phyloP scores from a whole-genome alignment of 306 rosid genomes.

The Astragalus glycyphyllos region DNA sequence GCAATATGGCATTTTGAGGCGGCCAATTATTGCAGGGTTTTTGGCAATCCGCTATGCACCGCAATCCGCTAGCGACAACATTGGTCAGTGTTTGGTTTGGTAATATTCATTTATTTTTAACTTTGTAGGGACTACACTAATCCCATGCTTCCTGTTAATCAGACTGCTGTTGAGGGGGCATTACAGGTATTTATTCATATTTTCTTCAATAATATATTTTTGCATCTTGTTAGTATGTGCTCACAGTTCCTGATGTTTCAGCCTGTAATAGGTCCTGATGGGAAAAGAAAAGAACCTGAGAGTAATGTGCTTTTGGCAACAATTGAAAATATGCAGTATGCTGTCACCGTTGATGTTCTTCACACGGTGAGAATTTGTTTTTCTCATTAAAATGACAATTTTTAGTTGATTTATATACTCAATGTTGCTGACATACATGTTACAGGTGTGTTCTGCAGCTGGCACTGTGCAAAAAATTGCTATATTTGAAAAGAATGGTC shows the following conservation, averaged over 20 bases:
- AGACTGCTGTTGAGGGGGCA: slow-evolving; percentile 80
- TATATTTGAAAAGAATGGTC: slow-evolving; percentile 87
- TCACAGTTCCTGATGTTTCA: slow-evolving; percentile 53
- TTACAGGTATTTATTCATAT: slow-evolving; percentile 60
- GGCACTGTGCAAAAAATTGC: slow-evolving; percentile 85
- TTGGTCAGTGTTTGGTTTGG: neutral
- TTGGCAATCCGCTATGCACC: too few relatives aligned
- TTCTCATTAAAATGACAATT: neutral
- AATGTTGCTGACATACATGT: slow-evolving; percentile 20
- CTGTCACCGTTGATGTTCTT: slow-evolving; percentile 85
- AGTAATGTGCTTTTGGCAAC: slow-evolving; percentile 92
- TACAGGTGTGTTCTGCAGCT: slow-evolving; percentile 78
- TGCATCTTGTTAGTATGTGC: slow-evolving; percentile 25
- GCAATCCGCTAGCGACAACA: too few relatives aligned
- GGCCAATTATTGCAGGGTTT: too few relatives aligned
- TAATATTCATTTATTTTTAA: slow-evolving; percentile 33
- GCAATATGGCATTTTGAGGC: too few relatives aligned
- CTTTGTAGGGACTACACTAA: slow-evolving; percentile 85
- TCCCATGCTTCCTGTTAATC: slow-evolving; percentile 95
- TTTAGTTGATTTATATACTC: slow-evolving; percentile 33
- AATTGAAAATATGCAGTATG: slow-evolving; percentile 95
- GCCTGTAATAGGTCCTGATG: slow-evolving; percentile 84
- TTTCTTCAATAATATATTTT: slow-evolving; percentile 8
- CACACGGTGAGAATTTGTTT: slow-evolving; percentile 62
- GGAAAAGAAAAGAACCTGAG: slow-evolving; percentile 81